phyloP scores from a whole-genome alignment of 2,329 filamentous ascomycete genomes.

The Rasamsonia emersonii region DNA sequence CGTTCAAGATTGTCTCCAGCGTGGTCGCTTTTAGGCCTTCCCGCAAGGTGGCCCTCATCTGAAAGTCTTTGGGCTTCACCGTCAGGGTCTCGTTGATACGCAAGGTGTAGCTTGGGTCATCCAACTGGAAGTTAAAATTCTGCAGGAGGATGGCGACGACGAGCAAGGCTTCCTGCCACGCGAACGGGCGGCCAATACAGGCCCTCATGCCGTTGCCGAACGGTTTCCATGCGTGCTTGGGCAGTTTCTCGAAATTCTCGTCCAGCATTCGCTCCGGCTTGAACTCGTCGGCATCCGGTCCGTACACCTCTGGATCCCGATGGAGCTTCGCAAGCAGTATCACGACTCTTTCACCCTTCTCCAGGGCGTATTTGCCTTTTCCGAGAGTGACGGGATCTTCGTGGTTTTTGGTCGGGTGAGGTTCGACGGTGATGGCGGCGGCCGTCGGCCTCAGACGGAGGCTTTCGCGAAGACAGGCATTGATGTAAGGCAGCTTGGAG shows the following conservation, averaged over 20 bases:
- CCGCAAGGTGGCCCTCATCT: constrained; percentile 51
- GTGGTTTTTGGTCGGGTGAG: constrained; percentile 34
- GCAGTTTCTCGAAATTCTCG: constrained; percentile 57
- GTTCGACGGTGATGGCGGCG: constrained; percentile 43
- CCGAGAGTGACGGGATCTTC: constrained; percentile 42
- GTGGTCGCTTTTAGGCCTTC: constrained; percentile 38
- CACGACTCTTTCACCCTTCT: constrained; percentile 43
- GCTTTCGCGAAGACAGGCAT: constrained; percentile 57
- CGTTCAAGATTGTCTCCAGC: constrained; percentile 31
- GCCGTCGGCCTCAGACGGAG: constrained; percentile 54
- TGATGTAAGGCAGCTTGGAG: constrained; percentile 56
- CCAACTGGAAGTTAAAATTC: constrained; percentile 59
- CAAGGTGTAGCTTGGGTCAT: constrained; percentile 44
- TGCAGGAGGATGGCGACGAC: constrained; percentile 57
- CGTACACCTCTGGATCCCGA: constrained; percentile 55
- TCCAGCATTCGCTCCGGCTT: constrained; percentile 65
- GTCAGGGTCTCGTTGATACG: constrained; percentile 32
- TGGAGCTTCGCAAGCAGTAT: constrained; percentile 49
- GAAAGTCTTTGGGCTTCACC: constrained; percentile 47
- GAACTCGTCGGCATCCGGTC: constrained; percentile 57
- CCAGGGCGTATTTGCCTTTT: constrained; percentile 54
- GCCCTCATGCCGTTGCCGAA: constrained; percentile 64
- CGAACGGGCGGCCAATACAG: constrained; percentile 66
- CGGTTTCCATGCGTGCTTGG: constrained; percentile 59
- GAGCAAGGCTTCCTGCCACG: constrained; percentile 63